Conservation (phyloP, 2,329 filamentous ascomycete species). For the Neofusicoccum parvum region DNA sequence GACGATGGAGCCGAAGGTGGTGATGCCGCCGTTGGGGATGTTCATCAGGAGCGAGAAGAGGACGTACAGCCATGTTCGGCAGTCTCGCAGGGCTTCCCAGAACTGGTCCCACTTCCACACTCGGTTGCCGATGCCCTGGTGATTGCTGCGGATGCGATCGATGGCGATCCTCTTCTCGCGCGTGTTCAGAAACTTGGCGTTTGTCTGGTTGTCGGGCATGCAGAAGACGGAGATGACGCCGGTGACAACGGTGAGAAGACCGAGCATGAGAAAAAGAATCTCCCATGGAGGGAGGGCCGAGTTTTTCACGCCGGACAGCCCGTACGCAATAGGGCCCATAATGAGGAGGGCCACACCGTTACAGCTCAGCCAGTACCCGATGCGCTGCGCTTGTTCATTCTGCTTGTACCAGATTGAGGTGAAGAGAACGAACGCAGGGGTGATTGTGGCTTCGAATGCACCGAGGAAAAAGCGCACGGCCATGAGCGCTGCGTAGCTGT, state of each 20-base stretch:
- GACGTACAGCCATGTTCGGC: conserved; percentile 24
- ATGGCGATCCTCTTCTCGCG: conserved; percentile 28
- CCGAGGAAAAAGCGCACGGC: conserved; percentile 64
- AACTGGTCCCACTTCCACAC: conserved; percentile 74
- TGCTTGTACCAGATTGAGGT: conserved; percentile 49
- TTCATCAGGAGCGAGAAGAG: neutral
- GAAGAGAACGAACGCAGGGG: conserved; percentile 59
- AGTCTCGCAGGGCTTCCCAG: conserved; percentile 27
- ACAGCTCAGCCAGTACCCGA: conserved; percentile 24
- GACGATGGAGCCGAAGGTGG: conserved; percentile 7
- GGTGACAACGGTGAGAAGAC: conserved; percentile 48
- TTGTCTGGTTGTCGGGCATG: conserved; percentile 44
- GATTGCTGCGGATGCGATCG: conserved; percentile 28
- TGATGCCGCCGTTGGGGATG: conserved; percentile 21
- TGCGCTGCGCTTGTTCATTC: conserved; percentile 36
- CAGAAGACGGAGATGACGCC: conserved; percentile 43
- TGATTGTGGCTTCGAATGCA: conserved; percentile 64
- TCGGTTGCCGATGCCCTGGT: conserved; percentile 63
- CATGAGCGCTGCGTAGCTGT: conserved; percentile 51
- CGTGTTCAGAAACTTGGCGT: conserved; percentile 21
- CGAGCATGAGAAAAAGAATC: conserved; percentile 49
- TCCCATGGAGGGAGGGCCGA: conserved; percentile 44
- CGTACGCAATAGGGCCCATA: too few relatives aligned
- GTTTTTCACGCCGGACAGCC: too few relatives aligned
- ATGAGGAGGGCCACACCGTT: conserved; percentile 8